Evolutionary conservation across 768 basidiomycete genomes (phyloP), one percentile per base, ranked within the genome.

Genomic region (Lentinula guzmanii): DNA sequence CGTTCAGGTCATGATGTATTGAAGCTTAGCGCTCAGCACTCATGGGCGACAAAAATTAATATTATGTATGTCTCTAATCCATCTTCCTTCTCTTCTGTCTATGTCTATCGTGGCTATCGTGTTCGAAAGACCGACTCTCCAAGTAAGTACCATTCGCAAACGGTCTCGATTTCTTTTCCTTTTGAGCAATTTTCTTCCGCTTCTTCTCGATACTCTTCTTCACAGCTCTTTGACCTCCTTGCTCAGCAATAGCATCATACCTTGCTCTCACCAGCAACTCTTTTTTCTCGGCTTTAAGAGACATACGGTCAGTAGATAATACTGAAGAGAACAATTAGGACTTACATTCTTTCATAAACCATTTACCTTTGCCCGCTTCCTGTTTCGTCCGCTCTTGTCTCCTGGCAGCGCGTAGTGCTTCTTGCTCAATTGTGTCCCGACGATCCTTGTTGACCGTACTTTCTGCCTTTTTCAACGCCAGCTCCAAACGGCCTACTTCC

Each of bases 181-280:
- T 94, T 72, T 93, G 91, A 55, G 82, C 81, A 18, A 88, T 76
- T 78, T 95, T 96, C 72, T 85, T 91, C 73, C 91, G 86, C 72
- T 86, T 94, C 81, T 91, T 95, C 67, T 91, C 91, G 33, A 96
- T 86, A 5, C 85, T 91, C 73, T 89, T 94, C 70, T 89, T 91
- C 57, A 95, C 90, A 0, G 93, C 92, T 3, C 79, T 75, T 65
- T 84, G 86, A 7, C 95, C 94, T 4, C 93, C 94, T 60, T 82
- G 77, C 16, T 81, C 80, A 4, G 89, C 87, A 46, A 95, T 79
- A 6, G 89, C 89, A 28, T 94, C 88, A 70, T 90, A 92, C 61
- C 87, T 82, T 15, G 93, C 90, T 58, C 86, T 84, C 60, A 85
- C 74, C 0, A 96, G 67, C 31, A 94, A 65, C 59, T 87, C 81